A percentile compares a stretch with the other conserved stretches of the same genome.
These are phyloP conservation scores for Globisporangium paroecandrum DNA, from an alignment of 352 stramenopile species.

Conservation along the genomic window DNA sequence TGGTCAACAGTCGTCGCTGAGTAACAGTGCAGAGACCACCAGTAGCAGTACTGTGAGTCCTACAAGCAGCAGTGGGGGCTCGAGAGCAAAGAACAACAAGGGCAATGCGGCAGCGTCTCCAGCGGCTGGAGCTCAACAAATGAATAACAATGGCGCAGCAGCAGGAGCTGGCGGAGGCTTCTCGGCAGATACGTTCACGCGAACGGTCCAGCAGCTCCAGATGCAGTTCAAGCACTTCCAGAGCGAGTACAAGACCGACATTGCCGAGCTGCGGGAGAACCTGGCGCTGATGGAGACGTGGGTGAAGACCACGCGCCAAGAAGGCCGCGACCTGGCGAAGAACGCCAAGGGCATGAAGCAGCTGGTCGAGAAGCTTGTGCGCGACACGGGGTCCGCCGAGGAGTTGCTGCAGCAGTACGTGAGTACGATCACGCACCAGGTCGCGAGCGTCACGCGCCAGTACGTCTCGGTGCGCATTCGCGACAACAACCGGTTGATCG, in stretches of 20 bases:
- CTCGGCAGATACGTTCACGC: slow-evolving; percentile 11
- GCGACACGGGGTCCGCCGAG: slow-evolving; percentile 63
- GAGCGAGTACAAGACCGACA: slow-evolving; percentile 33
- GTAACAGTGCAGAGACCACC: slow-evolving; percentile 3
- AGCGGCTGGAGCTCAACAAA: neutral
- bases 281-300: slow-evolving; percentile 40
- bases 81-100: slow-evolving; percentile 12
- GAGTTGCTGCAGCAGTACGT: slow-evolving; percentile 79
- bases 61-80: slow-evolving; percentile 1
- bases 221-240: slow-evolving; percentile 37
- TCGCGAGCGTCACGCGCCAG: slow-evolving; percentile 75
- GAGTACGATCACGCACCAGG: slow-evolving; percentile 81
- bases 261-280: slow-evolving; percentile 31
- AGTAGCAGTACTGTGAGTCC: slow-evolving; percentile 8
- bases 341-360: slow-evolving; percentile 62
- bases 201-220: slow-evolving; percentile 34
- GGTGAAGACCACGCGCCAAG: slow-evolving; percentile 36
- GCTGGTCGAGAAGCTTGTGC: slow-evolving; percentile 75
- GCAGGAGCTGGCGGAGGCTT: neutral
- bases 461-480: slow-evolving; percentile 78
- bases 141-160: neutral
- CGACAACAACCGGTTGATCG: slow-evolving; percentile 78
- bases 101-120: neutral
- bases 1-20: slow-evolving; percentile 1
- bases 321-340: slow-evolving; percentile 41